phyloP scores from a whole-genome alignment of 805 yeast genomes.

The Pichia cabralensis region DNA sequence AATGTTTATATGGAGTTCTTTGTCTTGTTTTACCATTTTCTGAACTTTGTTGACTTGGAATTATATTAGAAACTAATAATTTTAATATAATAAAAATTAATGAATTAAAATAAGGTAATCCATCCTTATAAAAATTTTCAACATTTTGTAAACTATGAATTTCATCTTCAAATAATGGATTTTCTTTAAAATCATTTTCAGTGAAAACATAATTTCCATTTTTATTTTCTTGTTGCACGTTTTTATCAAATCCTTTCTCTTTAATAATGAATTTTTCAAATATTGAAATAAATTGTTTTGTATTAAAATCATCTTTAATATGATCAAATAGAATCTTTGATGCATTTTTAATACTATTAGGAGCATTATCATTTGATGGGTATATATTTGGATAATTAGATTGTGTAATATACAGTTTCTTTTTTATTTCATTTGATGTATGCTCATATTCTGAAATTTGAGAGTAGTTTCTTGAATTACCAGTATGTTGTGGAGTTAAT shows the following conservation, averaged over 20 bases:
- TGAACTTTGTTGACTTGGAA: slow-evolving; percentile 14
- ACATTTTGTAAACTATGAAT: slow-evolving; percentile 41
- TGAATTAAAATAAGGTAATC: slow-evolving; percentile 50
- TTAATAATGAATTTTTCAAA: slow-evolving; percentile 60
- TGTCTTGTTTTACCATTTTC: slow-evolving; percentile 17
- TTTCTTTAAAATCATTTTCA: slow-evolving; percentile 22
- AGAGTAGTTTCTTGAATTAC: slow-evolving; percentile 18
- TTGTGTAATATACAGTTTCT: slow-evolving; percentile 25
- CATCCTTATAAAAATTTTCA: slow-evolving; percentile 46
- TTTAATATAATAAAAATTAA: slow-evolving; percentile 56
- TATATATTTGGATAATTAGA: slow-evolving; percentile 25
- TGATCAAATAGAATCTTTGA: slow-evolving; percentile 53
- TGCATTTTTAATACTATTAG: slow-evolving; percentile 74
- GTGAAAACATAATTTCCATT: slow-evolving; percentile 13
- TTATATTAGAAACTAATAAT: slow-evolving; percentile 43
- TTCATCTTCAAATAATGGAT: slow-evolving; percentile 29
- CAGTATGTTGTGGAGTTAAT: slow-evolving; percentile 35
- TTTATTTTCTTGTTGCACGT: slow-evolving; percentile 32
- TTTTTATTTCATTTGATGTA: slow-evolving; percentile 23
- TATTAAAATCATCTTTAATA: slow-evolving; percentile 55
- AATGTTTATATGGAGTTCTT: slow-evolving; percentile 6
- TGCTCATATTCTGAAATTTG: slow-evolving; percentile 23
- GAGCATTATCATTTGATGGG: slow-evolving; percentile 33
- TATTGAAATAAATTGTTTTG: slow-evolving; percentile 62
- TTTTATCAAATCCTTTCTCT: slow-evolving; percentile 30